A percentile compares a stretch with the other conserved stretches of the same genome.
Evolutionary conservation across 139 green algal genomes (phyloP).

Genomic region (Tetradesmus obliquus): DNA sequence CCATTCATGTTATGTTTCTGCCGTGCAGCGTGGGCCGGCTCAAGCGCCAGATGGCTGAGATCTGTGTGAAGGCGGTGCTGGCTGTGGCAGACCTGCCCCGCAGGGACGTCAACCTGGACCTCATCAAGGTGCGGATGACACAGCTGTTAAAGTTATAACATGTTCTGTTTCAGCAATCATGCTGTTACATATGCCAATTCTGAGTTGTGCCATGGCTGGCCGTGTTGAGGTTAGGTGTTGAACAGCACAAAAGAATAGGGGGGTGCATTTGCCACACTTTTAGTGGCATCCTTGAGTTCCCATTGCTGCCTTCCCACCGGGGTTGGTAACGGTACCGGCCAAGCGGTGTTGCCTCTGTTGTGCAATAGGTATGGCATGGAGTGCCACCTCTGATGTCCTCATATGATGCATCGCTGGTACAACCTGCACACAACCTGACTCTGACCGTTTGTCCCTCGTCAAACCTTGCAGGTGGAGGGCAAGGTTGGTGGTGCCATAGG

Average conservation of each 20-base stretch:
- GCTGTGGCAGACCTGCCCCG: conserved; percentile 96
- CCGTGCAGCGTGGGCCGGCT: conserved; percentile 89
- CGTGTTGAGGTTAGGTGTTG: background rate
- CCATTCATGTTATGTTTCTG: background rate
- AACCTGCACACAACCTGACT: too few relatives aligned
- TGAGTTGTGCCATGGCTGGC: background rate
- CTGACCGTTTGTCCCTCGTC: too few relatives aligned
- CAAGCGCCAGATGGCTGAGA: conserved; percentile 97
- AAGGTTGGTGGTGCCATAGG: conserved; percentile 96
- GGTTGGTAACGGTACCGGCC: too few relatives aligned
- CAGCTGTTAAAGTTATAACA: background rate
- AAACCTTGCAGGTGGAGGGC: conserved; percentile 83
- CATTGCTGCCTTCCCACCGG: too few relatives aligned
- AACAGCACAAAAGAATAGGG: too few relatives aligned
- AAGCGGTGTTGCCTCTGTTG: too few relatives aligned
- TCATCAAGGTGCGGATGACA: conserved; percentile 90
- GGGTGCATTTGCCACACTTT: too few relatives aligned
- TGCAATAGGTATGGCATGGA: too few relatives aligned
- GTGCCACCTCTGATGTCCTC: too few relatives aligned
- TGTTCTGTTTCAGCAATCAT: background rate
- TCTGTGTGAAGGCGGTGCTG: conserved; percentile 98
- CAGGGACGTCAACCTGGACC: conserved; percentile 98
- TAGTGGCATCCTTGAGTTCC: too few relatives aligned
- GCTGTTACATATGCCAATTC: background rate
- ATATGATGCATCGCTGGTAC: too few relatives aligned